Evolutionary conservation across 2,329 filamentous ascomycete genomes (phyloP).

Genomic region (Akanthomyces dipterigenus): DNA sequence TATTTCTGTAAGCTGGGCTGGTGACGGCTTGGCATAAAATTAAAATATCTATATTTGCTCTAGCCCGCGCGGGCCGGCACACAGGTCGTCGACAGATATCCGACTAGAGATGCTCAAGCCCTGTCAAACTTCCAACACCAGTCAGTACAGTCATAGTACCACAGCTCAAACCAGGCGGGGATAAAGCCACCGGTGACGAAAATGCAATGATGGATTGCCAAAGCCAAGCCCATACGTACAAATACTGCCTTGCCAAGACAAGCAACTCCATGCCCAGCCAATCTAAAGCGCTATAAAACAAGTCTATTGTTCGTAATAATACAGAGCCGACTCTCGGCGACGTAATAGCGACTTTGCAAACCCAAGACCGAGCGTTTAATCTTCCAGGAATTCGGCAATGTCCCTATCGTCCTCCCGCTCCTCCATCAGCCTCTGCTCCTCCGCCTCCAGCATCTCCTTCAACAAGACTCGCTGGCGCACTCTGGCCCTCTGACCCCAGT

Average conservation of each 20-base stretch:
- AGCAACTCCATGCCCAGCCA: background rate
- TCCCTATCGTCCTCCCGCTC: conserved; percentile 68
- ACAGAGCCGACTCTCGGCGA: background rate
- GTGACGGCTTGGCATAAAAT: too few relatives aligned
- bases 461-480: conserved; percentile 62
- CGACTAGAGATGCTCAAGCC: background rate
- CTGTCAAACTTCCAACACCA: background rate
- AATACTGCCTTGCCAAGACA: background rate
- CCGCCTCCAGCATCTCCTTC: conserved; percentile 57
- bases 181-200: background rate
- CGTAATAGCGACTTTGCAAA: background rate
- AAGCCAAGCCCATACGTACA: background rate
- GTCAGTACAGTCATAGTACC: background rate
- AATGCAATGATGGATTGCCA: background rate
- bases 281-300: background rate
- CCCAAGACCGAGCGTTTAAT: conserved; percentile 28
- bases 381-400: conserved; percentile 63
- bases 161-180: background rate
- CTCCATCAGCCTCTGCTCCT: conserved; percentile 48
- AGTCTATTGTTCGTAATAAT: conserved; percentile 6
- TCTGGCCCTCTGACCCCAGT: conserved; percentile 66
- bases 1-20: background rate
- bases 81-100: background rate
- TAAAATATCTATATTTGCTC: too few relatives aligned
- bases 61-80: background rate